Evolutionary conservation across 345 rosid species (phyloP).

Genomic region (Pistacia vera): DNA sequence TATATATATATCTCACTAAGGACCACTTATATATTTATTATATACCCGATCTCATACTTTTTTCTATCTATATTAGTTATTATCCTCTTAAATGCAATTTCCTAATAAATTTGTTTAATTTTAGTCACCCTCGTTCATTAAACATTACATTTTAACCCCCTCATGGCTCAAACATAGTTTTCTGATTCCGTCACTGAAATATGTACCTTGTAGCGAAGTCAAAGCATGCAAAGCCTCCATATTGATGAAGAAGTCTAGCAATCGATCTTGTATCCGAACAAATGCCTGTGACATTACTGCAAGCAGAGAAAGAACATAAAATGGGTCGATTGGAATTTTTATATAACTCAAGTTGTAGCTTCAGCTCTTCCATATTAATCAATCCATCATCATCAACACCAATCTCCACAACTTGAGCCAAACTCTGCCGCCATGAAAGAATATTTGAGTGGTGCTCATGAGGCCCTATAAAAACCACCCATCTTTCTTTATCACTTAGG

Average conservation of each 20-base stretch:
- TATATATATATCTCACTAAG: too few relatives aligned
- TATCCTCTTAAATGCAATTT: too few relatives aligned
- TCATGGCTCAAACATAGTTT: too few relatives aligned
- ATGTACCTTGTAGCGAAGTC: constrained; percentile 61
- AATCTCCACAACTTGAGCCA: constrained; percentile 59
- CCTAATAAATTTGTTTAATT: too few relatives aligned
- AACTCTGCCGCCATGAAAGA: constrained; percentile 61
- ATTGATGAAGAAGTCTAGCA: constrained; percentile 49
- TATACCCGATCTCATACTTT: too few relatives aligned
- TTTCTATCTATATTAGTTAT: too few relatives aligned
- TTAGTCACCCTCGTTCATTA: too few relatives aligned
- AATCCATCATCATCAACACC: constrained; percentile 7
- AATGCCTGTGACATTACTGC: constrained; percentile 60
- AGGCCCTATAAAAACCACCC: constrained; percentile 65
- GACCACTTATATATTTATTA: too few relatives aligned
- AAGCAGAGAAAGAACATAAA: constrained; percentile 60
- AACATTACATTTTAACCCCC: too few relatives aligned
- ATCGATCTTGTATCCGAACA: constrained; percentile 43
- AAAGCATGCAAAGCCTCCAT: constrained; percentile 56
- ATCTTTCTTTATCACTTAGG: constrained; percentile 42
- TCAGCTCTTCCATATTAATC: constrained; percentile 36
- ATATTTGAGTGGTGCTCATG: constrained; percentile 70
- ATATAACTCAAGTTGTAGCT: constrained; percentile 27
- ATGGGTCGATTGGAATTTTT: constrained; percentile 40
- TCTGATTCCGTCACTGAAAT: too few relatives aligned